Conservation (phyloP, 495 filamentous ascomycete species). For the Pseudevernia furfuracea region DNA sequence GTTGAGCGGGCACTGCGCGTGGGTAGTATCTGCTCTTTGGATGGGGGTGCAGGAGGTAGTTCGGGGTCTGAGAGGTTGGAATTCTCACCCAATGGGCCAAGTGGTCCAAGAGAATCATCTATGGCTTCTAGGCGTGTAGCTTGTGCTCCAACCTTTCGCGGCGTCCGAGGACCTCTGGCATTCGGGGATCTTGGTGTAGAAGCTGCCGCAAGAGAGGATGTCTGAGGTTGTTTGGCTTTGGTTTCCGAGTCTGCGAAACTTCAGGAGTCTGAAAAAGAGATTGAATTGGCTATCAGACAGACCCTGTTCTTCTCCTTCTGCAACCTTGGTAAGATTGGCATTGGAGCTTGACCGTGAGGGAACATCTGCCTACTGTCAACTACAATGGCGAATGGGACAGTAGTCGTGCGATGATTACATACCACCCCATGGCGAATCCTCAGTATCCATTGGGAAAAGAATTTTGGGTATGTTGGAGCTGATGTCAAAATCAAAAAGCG, state of each 20-base stretch:
- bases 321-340: slow-evolving; percentile 26
- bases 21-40: slow-evolving; percentile 61
- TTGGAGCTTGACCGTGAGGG: slow-evolving; percentile 46
- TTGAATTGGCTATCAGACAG: slow-evolving; percentile 18
- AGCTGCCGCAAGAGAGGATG: slow-evolving; percentile 29
- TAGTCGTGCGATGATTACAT: slow-evolving; percentile 29
- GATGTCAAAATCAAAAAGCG: slow-evolving; percentile 20
- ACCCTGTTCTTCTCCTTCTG: slow-evolving; percentile 32
- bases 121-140: slow-evolving; percentile 79
- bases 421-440: slow-evolving; percentile 69
- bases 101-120: slow-evolving; percentile 84
- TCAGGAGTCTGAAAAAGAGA: slow-evolving; percentile 18
- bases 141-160: slow-evolving; percentile 71
- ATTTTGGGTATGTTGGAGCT: slow-evolving; percentile 22
- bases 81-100: slow-evolving; percentile 71
- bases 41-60: slow-evolving; percentile 76
- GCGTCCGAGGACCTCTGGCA: slow-evolving; percentile 49
- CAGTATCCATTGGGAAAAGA: slow-evolving; percentile 41
- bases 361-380: slow-evolving; percentile 42
- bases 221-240: slow-evolving; percentile 27
- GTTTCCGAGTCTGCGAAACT: slow-evolving; percentile 27
- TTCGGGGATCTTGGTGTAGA: slow-evolving; percentile 41
- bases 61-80: slow-evolving; percentile 45
- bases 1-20: slow-evolving; percentile 51
- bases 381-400: slow-evolving; percentile 17